A percentile compares a stretch with the other conserved stretches of the same genome.
Conservation (phyloP, 2,329 filamentous ascomycete genomes). For the Xylariaceae sp. region DNA sequence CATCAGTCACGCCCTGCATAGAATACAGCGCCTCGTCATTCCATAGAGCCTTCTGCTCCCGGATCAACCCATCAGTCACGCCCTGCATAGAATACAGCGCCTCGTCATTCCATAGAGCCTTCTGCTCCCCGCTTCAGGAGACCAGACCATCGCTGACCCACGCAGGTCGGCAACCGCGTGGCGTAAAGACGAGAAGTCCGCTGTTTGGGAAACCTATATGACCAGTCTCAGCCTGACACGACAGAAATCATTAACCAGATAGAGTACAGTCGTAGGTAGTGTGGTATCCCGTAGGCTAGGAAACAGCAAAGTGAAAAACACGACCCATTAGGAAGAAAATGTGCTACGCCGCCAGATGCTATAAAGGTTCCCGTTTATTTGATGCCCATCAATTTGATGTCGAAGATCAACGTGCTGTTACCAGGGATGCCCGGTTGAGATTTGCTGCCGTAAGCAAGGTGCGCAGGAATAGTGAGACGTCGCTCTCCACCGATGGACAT, state of each 20-base stretch:
- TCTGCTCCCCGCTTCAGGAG: constrained; percentile 35
- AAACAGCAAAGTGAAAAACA: constrained; percentile 1
- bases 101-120: constrained; percentile 44
- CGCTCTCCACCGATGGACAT: constrained; percentile 94
- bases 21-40: constrained; percentile 46
- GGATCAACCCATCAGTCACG: constrained; percentile 38
- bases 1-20: constrained; percentile 45
- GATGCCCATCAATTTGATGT: constrained; percentile 79
- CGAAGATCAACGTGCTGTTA: constrained; percentile 89
- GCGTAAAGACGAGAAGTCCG: constrained; percentile 26
- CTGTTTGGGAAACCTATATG: constrained; percentile 9
- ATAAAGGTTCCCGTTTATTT: constrained; percentile 50
- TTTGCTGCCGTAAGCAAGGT: constrained; percentile 85
- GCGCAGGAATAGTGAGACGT: constrained; percentile 79
- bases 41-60: constrained; percentile 5
- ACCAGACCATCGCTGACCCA: constrained; percentile 39
- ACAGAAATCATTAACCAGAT: constrained; percentile 16
- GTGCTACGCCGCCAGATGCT: constrained; percentile 4
- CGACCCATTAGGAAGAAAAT: constrained; percentile 2
- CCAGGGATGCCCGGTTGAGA: constrained; percentile 76
- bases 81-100: constrained; percentile 46
- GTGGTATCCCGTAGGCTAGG: constrained; percentile 24
- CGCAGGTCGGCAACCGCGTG: constrained; percentile 45
- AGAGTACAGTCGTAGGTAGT: constrained; percentile 25
- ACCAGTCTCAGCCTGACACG: constrained; percentile 8